phyloP scores from a whole-genome alignment of 306 rosid species.

The Dalbergia oliveri region DNA sequence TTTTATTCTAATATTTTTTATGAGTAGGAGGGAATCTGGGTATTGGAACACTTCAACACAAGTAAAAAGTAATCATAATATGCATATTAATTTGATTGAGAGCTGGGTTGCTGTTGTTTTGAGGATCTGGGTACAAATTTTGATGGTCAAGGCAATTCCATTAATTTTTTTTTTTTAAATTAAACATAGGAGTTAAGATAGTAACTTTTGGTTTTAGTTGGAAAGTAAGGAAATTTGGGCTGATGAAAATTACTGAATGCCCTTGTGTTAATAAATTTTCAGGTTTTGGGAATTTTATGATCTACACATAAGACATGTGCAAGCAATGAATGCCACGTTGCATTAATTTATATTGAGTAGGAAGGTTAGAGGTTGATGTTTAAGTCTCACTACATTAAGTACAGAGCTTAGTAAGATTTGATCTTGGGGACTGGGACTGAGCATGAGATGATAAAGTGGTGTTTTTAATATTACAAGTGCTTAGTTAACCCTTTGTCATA shows the following conservation, averaged over 20 bases:
- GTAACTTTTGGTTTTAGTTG: slow-evolving; percentile 40
- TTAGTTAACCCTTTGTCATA: slow-evolving; percentile 34
- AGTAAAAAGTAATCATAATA: slow-evolving; percentile 22
- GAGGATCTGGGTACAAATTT: slow-evolving; percentile 41
- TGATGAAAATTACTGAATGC: slow-evolving; percentile 39
- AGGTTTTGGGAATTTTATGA: slow-evolving; percentile 38
- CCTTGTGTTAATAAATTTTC: slow-evolving; percentile 3
- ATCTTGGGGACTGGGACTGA: slow-evolving; percentile 1
- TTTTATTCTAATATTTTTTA: slow-evolving; percentile 34
- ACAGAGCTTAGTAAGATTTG: slow-evolving; percentile 1
- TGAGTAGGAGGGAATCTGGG: slow-evolving; percentile 42
- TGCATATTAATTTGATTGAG: slow-evolving; percentile 37
- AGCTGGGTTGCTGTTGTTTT: slow-evolving; percentile 42
- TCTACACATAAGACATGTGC: neutral
- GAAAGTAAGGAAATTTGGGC: slow-evolving; percentile 40
- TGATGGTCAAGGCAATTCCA: slow-evolving; percentile 38
- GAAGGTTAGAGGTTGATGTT: slow-evolving; percentile 37
- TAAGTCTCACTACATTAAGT: neutral
- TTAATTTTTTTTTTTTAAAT: slow-evolving; percentile 20
- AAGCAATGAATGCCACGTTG: slow-evolving; percentile 14
- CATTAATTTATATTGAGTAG: slow-evolving; percentile 20
- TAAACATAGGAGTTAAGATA: slow-evolving; percentile 26
- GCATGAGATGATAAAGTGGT: slow-evolving; percentile 32
- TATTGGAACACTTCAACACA: slow-evolving; percentile 38
- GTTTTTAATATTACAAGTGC: slow-evolving; percentile 7